Conservation (phyloP, 306 rosid species). For the Citrullus mucosospermus region DNA sequence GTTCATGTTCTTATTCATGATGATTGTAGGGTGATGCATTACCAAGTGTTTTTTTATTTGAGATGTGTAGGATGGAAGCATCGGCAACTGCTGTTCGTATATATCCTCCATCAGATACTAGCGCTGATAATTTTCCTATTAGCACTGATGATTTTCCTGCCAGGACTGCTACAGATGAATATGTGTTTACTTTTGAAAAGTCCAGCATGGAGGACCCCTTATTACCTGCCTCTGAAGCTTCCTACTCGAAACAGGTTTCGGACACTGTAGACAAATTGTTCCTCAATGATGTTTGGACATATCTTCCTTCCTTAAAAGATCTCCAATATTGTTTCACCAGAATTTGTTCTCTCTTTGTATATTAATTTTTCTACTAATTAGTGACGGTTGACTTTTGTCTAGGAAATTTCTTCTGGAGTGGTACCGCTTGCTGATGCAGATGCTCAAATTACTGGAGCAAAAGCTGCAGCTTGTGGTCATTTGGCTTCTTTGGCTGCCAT, state of each 20-base stretch:
- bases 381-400: constrained; percentile 15
- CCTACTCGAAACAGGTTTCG: constrained; percentile 42
- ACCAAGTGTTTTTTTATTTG: constrained; percentile 6
- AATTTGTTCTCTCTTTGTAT: neutral
- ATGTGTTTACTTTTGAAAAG: constrained; percentile 18
- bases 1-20: constrained; percentile 2
- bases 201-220: constrained; percentile 18
- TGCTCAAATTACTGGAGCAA: constrained; percentile 66
- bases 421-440: constrained; percentile 67
- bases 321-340: neutral
- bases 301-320: neutral
- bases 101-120: constrained; percentile 25
- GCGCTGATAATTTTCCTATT: constrained; percentile 17
- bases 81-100: constrained; percentile 54
- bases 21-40: constrained; percentile 11
- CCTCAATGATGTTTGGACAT: neutral
- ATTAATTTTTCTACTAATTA: neutral
- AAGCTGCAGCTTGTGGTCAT: constrained; percentile 86
- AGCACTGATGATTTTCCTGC: constrained; percentile 18
- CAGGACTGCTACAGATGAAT: constrained; percentile 26
- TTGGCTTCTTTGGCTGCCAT: constrained; percentile 59
- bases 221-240: constrained; percentile 31
- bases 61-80: constrained; percentile 71
- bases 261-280: constrained; percentile 2
- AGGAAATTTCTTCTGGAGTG: constrained; percentile 56